A percentile compares a stretch with the other conserved stretches of the same genome.
phyloP scores from a whole-genome alignment of 768 basidiomycete species.

The Termitomyces sp. region DNA sequence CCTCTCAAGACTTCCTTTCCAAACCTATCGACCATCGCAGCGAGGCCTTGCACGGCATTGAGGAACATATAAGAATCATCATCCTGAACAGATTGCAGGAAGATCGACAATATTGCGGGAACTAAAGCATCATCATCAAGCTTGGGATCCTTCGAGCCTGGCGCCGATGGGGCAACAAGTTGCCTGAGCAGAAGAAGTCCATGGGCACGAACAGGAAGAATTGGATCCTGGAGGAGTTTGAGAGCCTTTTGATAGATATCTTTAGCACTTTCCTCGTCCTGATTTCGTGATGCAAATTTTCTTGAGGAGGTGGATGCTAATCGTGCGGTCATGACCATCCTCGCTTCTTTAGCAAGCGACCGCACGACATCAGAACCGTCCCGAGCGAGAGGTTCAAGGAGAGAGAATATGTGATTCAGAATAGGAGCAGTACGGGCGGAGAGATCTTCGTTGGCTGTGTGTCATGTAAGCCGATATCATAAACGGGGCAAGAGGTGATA shows the following conservation, averaged over 20 bases:
- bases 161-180: conserved; percentile 49
- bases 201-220: conserved; percentile 92
- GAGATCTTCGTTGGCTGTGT: conserved; percentile 54
- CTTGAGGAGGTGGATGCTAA: conserved; percentile 55
- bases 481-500: neutral
- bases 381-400: conserved; percentile 56
- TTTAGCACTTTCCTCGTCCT: conserved; percentile 43
- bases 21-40: conserved; percentile 77
- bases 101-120: conserved; percentile 85
- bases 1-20: conserved; percentile 69
- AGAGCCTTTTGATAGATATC: conserved; percentile 85
- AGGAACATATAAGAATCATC: conserved; percentile 96
- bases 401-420: conserved; percentile 66
- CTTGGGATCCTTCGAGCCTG: conserved; percentile 19
- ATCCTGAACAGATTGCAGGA: conserved; percentile 81
- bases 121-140: conserved; percentile 57
- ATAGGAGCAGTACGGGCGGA: conserved; percentile 60
- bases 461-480: neutral
- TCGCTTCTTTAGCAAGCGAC: conserved; percentile 70
- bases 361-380: conserved; percentile 46
- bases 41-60: conserved; percentile 87
- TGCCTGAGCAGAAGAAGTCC: conserved; percentile 81
- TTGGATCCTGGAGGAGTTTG: conserved; percentile 84
- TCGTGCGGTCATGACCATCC: conserved; percentile 81
- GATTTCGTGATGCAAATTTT: conserved; percentile 20